Evolutionary conservation across 78 protist species (phyloP).

Genomic region (slime mould (Dictyostelium discoideum)): DNA sequence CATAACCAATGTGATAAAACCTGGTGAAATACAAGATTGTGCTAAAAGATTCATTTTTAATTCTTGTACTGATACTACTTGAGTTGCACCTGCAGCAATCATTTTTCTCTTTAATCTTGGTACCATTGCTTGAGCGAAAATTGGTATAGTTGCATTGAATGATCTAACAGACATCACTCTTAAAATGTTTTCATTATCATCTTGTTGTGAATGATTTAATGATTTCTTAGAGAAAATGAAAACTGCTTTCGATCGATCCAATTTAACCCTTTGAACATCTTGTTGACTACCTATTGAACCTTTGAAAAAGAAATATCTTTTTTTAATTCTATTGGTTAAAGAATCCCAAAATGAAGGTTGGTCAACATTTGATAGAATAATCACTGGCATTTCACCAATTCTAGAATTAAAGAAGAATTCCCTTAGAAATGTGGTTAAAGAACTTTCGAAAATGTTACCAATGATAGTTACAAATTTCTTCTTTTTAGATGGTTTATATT

Average conservation of each 20-base stretch:
- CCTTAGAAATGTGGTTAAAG: constrained; percentile 14
- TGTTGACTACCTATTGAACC: constrained; percentile 37
- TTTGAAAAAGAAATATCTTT: constrained; percentile 4
- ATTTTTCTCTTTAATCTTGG: constrained; percentile 19
- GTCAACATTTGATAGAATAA: constrained; percentile 4
- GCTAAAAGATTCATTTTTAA: constrained; percentile 70
- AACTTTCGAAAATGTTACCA: constrained; percentile 55
- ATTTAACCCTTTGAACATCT: constrained; percentile 42
- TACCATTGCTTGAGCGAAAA: constrained; percentile 60
- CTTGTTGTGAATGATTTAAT: not conserved
- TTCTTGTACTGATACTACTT: constrained; percentile 61
- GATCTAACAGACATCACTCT: constrained; percentile 52
- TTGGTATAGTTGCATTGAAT: constrained; percentile 19
- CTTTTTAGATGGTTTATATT: constrained; percentile 27
- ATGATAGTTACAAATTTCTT: constrained; percentile 22
- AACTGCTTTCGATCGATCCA: constrained; percentile 17
- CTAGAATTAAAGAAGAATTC: constrained; percentile 57
- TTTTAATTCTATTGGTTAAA: constrained; percentile 6
- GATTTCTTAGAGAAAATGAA: constrained; percentile 56
- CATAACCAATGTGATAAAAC: constrained; percentile 52
- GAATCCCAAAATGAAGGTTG: constrained; percentile 29
- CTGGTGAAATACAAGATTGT: constrained; percentile 72
- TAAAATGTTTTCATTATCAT: constrained; percentile 61
- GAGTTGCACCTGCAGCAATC: constrained; percentile 66
- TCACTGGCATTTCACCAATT: constrained; percentile 34